Evolutionary conservation across 73 alveolate genomes (phyloP), one percentile per base, ranked within the genome.

Genomic region (Tetrahymena elliotti): DNA sequence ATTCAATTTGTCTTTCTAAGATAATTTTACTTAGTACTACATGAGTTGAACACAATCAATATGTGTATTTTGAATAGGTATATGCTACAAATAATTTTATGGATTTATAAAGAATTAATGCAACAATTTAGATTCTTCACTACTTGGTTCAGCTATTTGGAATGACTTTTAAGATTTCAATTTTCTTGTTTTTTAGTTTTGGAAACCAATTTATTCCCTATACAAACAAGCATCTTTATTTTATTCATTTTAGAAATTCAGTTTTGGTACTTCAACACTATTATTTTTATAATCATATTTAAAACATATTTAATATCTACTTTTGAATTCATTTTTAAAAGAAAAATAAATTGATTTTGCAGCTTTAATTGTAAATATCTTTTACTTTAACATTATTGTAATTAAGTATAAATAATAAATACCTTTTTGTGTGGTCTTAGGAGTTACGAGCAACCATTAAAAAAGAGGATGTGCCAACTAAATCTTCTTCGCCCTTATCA

Each of bases 371-470:
- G n/a, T n/a, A n/a, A n/a, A n/a, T n/a, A n/a, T n/a, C n/a, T n/a
- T n/a, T n/a, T n/a, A n/a, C n/a, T n/a, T n/a, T n/a, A n/a, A n/a
- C n/a, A n/a, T n/a, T n/a, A n/a, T n/a, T n/a, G n/a, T n/a, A n/a
- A n/a, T n/a, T n/a, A n/a, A n/a, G n/a, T n/a, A n/a, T n/a, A n/a
- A n/a, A n/a, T n/a, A n/a, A n/a, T n/a, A n/a, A n/a, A n/a, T 38
- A 83, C 24, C 94, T 82, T 83, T 83, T 39, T n/a, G 94, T 27
- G 52, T 94, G 94, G 38, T 94, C 92, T 94, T 39, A 36, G 47
- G 38, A 52, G 82, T 83, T 52, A 41, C 96, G 92, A 31, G 94
- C 96, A 18, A 94, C 96, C 96, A 94, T 94, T 10, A 94, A 36
- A 31, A 94, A 94, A 83, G 33, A 83, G 24, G 94, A 93, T 15